Percentiles rank a stretch among this genome's conserved stretches.
phyloP scores from a whole-genome alignment of 345 rosid species.

The Eucalyptus paniculata region DNA sequence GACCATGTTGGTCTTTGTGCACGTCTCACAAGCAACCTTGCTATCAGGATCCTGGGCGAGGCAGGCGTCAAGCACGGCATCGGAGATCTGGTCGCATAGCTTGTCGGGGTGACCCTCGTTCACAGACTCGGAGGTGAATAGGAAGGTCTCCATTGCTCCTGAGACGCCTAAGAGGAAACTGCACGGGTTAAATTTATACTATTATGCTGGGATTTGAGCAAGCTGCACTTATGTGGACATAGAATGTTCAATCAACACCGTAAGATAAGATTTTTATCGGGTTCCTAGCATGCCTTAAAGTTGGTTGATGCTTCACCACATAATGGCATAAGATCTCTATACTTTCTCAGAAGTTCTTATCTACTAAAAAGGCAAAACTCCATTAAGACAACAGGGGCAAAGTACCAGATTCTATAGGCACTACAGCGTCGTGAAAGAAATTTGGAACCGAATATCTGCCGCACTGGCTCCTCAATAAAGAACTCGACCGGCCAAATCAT shows the following conservation, averaged over 20 bases:
- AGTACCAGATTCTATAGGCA: background rate
- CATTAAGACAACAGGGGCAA: background rate
- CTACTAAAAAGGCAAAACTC: background rate
- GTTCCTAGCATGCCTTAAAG: background rate
- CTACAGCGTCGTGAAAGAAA: background rate
- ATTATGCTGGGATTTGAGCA: background rate
- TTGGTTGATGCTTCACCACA: background rate
- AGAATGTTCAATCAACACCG: background rate
- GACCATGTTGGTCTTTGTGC: constrained; percentile 38
- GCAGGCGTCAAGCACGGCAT: constrained; percentile 37
- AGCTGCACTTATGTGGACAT: background rate
- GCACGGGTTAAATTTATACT: background rate
- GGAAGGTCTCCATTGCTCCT: constrained; percentile 28
- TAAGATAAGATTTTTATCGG: background rate
- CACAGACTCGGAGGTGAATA: constrained; percentile 36
- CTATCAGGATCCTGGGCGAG: constrained; percentile 35
- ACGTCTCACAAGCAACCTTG: constrained; percentile 38
- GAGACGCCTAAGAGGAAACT: background rate
- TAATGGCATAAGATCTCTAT: background rate
- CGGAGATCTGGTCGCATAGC: constrained; percentile 39
- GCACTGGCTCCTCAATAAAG: background rate
- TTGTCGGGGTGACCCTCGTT: constrained; percentile 48
- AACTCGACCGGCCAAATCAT: background rate
- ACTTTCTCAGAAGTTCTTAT: background rate
- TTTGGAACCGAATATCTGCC: background rate